phyloP scores from a whole-genome alignment of 2,329 filamentous ascomycete genomes.

The Fusarium protoensiforme region DNA sequence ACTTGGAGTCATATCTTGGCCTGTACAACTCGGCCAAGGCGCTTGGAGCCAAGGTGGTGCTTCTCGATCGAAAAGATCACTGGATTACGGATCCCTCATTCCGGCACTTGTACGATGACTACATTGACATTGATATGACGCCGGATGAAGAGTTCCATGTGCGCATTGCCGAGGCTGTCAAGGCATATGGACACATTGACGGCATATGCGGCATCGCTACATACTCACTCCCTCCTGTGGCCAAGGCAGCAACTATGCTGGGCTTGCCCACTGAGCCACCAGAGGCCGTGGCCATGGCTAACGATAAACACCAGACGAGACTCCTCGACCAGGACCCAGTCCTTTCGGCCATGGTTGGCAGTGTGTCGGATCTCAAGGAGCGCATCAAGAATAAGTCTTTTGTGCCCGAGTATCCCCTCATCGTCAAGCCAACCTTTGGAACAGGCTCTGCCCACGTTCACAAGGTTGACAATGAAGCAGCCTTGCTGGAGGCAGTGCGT shows the following conservation, averaged over 20 bases:
- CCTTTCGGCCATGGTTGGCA: not conserved
- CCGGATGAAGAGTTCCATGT: not conserved
- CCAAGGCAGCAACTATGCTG: not conserved
- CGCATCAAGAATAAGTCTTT: not conserved
- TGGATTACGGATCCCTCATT: not conserved
- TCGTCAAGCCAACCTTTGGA: not conserved
- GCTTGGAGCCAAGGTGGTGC: not conserved
- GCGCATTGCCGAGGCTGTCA: not conserved
- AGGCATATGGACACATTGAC: not conserved
- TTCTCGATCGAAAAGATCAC: not conserved
- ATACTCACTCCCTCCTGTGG: not conserved
- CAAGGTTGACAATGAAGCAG: not conserved
- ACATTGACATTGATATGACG: not conserved
- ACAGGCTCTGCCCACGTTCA: not conserved
- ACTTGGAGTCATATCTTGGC: not conserved
- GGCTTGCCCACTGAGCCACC: not conserved
- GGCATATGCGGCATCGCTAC: not conserved
- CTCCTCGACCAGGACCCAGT: not conserved
- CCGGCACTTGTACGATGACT: not conserved
- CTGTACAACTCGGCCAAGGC: not conserved
- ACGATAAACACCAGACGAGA: not conserved
- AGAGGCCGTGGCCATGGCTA: not conserved
- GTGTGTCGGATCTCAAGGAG: not conserved
- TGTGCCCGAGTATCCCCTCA: not conserved
- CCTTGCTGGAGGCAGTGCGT: not conserved